Percentiles rank a stretch among this genome's conserved stretches.
Conservation (phyloP, 768 basidiomycete genomes). For the Cystobasidium ongulense region DNA sequence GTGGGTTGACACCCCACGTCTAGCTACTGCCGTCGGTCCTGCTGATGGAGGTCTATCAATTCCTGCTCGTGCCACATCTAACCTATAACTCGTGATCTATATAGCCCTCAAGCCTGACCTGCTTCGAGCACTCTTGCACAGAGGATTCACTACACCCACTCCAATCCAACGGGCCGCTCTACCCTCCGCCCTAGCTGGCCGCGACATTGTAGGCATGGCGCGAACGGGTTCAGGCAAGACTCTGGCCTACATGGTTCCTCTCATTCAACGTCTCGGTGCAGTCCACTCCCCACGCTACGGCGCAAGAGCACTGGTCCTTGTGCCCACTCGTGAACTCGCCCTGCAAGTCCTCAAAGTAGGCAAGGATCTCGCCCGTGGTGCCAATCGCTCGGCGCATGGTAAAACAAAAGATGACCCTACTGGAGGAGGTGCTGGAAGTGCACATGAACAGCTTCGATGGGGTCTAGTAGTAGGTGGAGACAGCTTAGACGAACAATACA, state of each 20-base stretch:
- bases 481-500: conserved; percentile 88
- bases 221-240: conserved; percentile 97
- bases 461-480: conserved; percentile 93
- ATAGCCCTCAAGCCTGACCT: conserved; percentile 73
- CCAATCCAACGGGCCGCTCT: conserved; percentile 90
- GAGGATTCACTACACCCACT: conserved; percentile 89
- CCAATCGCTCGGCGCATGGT: conserved; percentile 45
- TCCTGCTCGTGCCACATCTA: not conserved
- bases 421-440: conserved; percentile 47
- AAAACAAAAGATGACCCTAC: conserved; percentile 51
- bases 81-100: not conserved
- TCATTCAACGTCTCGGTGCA: conserved; percentile 75
- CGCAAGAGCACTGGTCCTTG: conserved; percentile 69
- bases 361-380: conserved; percentile 77
- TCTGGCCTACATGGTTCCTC: conserved; percentile 86
- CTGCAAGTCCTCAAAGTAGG: conserved; percentile 89
- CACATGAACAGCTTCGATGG: conserved; percentile 62
- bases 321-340: conserved; percentile 89
- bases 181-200: conserved; percentile 71
- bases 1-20: no score
- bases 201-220: conserved; percentile 96
- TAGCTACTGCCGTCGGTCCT: no score
- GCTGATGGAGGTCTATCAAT: conserved; percentile 19
- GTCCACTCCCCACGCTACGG: conserved; percentile 57
- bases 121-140: conserved; percentile 73